Base-by-base conservation (phyloP, 306 rosid genomes). In the Sicyos edulis region DNA sequence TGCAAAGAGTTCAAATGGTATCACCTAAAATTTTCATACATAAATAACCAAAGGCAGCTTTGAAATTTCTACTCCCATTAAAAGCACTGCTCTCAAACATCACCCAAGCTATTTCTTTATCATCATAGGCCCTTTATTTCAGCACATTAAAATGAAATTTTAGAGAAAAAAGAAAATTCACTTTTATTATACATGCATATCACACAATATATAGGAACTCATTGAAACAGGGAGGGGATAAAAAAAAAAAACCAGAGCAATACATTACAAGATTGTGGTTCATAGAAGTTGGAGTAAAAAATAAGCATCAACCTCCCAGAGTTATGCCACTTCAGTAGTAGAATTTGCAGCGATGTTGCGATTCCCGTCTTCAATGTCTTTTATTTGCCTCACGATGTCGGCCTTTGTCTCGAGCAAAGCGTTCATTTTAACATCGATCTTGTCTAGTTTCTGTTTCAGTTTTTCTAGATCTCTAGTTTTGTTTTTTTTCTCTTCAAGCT, bases 391-490 rank as follows among this genome's bases (percentile, higher is more conserved):
- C 49, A 72, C 55, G 52, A 85, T 74, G 3, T 85, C 85, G 37
- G 79, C 85, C 77, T 87, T 88, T 65, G 79, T 21, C 40, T 73
- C 83, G 8, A 74, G 70, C 1, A 87, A 88, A 57, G 84, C 80
- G 42, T 88, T 86, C 74, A 32, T 32, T 80, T 91, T 84, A 15
- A 6, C 79, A 58, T 87, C 75, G 12, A 88, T 6, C 71, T 88
- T 80, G 77, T 82, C 96, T 54, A 88, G 82, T 75, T 87, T 87
- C 66, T 78, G 89, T 65, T 84, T 88, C 63, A 91, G 80, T 54
- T 73, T 78, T 54, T 82, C 82, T 40, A 63, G 22, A 76, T 87
- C 88, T 40, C 74, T 85, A 75, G 20, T 60, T 63, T 84, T 86
- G 47, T 71, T 83, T 58, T n/a, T n/a, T 58, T 80, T 81, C 54